Percentiles rank a stretch among this genome's conserved stretches.
Conservation (phyloP, 78 protist genomes). For the Cavenderia fasciculata region DNA sequence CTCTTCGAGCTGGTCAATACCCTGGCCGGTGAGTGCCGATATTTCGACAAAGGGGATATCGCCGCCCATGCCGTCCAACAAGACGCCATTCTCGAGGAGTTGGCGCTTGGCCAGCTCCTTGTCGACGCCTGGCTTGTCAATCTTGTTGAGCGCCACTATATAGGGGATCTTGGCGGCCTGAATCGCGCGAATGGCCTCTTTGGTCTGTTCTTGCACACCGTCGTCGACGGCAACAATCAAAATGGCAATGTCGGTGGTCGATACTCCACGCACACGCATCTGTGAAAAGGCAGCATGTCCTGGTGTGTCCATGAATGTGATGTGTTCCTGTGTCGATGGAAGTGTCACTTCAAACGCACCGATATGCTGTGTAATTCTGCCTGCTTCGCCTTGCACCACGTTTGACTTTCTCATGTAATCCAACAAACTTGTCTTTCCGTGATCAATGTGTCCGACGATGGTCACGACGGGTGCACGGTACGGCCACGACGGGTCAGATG, state of each 20-base stretch:
- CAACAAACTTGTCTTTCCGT: slow-evolving; percentile 95
- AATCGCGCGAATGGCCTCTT: slow-evolving; percentile 85
- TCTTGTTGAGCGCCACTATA: slow-evolving; percentile 94
- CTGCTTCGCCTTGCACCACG: slow-evolving; percentile 93
- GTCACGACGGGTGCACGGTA: slow-evolving; percentile 92
- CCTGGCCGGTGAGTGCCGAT: slow-evolving; percentile 81
- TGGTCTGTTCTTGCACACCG: slow-evolving; percentile 91
- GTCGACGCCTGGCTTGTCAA: slow-evolving; percentile 83
- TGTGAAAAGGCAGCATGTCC: slow-evolving; percentile 95
- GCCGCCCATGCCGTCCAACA: slow-evolving; percentile 90
- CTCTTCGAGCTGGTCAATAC: slow-evolving; percentile 71
- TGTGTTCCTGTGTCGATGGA: neutral
- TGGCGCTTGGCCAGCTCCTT: slow-evolving; percentile 2
- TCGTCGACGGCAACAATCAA: slow-evolving; percentile 94
- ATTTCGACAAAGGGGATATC: slow-evolving; percentile 78
- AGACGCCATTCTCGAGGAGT: slow-evolving; percentile 81
- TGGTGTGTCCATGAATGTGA: slow-evolving; percentile 96
- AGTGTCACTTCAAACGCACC: slow-evolving; percentile 80
- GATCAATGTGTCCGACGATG: slow-evolving; percentile 97
- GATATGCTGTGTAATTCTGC: slow-evolving; percentile 97
- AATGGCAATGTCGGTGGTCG: slow-evolving; percentile 90
- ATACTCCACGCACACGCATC: slow-evolving; percentile 93
- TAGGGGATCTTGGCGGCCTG: slow-evolving; percentile 67
- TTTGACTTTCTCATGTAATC: slow-evolving; percentile 85
- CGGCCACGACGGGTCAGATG: slow-evolving; percentile 10